phyloP scores from a whole-genome alignment of 441 rosid species.

The Croton setiger region DNA sequence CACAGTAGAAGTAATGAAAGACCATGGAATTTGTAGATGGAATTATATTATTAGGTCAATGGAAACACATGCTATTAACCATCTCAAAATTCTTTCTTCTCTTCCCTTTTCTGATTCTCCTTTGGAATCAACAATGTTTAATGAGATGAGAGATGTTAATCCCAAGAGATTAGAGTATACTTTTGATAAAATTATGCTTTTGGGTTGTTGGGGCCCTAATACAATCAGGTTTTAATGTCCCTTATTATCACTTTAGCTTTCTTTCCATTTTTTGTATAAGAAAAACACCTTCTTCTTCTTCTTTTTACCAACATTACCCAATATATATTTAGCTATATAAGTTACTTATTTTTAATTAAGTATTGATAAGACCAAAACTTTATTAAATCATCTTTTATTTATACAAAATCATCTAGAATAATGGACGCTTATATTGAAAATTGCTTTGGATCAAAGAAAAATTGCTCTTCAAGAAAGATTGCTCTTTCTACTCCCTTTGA shows the following conservation, averaged over 20 bases:
- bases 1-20: constrained; percentile 30
- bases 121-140: background rate
- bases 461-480: no score
- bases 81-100: background rate
- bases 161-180: constrained; percentile 3
- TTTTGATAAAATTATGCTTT: constrained; percentile 9
- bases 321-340: no score
- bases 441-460: no score
- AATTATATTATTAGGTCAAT: constrained; percentile 18
- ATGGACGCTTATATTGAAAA: no score
- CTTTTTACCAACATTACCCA: background rate
- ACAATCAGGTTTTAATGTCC: background rate
- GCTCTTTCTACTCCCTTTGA: no score
- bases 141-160: background rate
- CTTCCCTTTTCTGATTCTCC: background rate
- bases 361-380: no score
- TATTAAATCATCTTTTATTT: no score
- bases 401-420: no score
- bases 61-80: constrained; percentile 17
- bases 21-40: constrained; percentile 32
- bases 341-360: no score
- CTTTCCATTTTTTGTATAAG: no score
- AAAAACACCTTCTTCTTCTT: no score
- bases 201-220: constrained; percentile 28
- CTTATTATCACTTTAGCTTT: no score